phyloP scores from a whole-genome alignment of 2,329 filamentous ascomycete species.

The Botrytis hyacinthi region DNA sequence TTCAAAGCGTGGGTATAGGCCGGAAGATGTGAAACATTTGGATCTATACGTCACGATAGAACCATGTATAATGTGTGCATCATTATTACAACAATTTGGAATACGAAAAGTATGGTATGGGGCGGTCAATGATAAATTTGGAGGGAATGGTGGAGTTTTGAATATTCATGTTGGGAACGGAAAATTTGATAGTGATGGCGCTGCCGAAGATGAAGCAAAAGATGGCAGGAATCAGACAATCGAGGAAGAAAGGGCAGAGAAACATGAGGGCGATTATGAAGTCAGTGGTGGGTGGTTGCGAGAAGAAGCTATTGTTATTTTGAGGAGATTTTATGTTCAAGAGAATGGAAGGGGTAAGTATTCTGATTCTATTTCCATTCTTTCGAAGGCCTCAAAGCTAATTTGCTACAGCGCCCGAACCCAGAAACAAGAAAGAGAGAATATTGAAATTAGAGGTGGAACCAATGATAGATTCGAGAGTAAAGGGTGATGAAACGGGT shows the following conservation, averaged over 20 bases:
- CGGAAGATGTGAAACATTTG: constrained; percentile 65
- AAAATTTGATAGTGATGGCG: constrained; percentile 15
- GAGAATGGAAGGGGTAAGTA: constrained; percentile 87
- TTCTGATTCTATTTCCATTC: neutral
- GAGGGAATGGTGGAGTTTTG: constrained; percentile 91
- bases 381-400: constrained; percentile 2
- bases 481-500: neutral
- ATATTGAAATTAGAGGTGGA: constrained; percentile 39
- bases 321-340: constrained; percentile 95
- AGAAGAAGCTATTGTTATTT: constrained; percentile 79
- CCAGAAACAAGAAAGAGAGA: constrained; percentile 38
- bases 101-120: constrained; percentile 93
- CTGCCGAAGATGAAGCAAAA: constrained; percentile 57
- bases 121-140: constrained; percentile 94
- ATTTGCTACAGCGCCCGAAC: constrained; percentile 35
- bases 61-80: constrained; percentile 98
- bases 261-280: constrained; percentile 75
- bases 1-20: constrained; percentile 49
- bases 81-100: constrained; percentile 80
- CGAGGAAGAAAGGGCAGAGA: constrained; percentile 35
- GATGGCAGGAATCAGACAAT: constrained; percentile 50
- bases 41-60: constrained; percentile 96
- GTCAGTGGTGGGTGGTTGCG: constrained; percentile 85
- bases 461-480: constrained; percentile 27
- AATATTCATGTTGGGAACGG: constrained; percentile 60